phyloP scores from a whole-genome alignment of 2,329 filamentous ascomycete species.

The Paraphaeosphaeria minitans region DNA sequence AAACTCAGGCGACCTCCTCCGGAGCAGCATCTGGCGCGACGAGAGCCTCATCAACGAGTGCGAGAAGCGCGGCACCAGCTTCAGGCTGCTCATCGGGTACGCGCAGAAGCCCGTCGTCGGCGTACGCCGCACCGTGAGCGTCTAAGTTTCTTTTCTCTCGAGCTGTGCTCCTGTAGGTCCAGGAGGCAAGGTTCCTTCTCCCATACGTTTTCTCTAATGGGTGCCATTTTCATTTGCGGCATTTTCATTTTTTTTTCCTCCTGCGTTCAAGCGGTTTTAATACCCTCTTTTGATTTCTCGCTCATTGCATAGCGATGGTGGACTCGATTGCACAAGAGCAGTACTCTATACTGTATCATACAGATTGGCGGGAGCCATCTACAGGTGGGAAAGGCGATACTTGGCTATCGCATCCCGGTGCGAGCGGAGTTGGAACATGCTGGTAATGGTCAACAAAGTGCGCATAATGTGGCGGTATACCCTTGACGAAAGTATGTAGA shows the following conservation, averaged over 20 bases:
- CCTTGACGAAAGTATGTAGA: conserved; percentile 9
- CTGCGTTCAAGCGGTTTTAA: conserved; percentile 45
- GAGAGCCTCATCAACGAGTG: conserved; percentile 78
- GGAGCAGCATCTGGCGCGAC: conserved; percentile 79
- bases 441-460: conserved; percentile 38
- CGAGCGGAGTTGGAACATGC: conserved; percentile 31
- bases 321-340: conserved; percentile 20
- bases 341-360: conserved; percentile 26
- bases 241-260: conserved; percentile 19
- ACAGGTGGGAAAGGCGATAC: conserved; percentile 25
- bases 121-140: conserved; percentile 55
- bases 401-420: neutral
- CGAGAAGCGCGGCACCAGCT: conserved; percentile 81
- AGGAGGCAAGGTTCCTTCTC: conserved; percentile 24
- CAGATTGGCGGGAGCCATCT: conserved; percentile 32
- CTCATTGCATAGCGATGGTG: conserved; percentile 37
- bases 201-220: conserved; percentile 9
- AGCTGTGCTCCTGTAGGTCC: conserved; percentile 42
- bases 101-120: conserved; percentile 73
- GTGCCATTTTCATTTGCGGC: conserved; percentile 13
- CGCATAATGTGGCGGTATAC: conserved; percentile 7
- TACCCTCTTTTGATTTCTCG: conserved; percentile 36
- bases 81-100: conserved; percentile 90
- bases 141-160: conserved; percentile 41
- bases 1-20: conserved; percentile 46